These are phyloP conservation scores for Cephalotrichum gorgonifer DNA, from an alignment of 2,329 filamentous ascomycete genomes.

Conservation along the genomic window DNA sequence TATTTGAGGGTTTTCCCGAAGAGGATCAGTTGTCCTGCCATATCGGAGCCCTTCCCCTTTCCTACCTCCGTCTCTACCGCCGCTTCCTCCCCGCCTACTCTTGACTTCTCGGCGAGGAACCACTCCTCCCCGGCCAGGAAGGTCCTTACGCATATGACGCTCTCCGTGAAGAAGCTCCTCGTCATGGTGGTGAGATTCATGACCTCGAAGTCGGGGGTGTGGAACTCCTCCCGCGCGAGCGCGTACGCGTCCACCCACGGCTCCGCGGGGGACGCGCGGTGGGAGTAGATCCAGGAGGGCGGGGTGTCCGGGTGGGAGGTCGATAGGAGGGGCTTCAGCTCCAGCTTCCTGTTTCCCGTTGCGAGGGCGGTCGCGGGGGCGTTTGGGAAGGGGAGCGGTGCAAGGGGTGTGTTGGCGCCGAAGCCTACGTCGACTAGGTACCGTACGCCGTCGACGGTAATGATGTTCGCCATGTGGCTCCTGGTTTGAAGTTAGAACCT, in stretches of 20 bases:
- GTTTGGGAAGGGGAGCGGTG: conserved; percentile 20
- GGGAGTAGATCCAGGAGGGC: conserved; percentile 28
- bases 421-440: conserved; percentile 52
- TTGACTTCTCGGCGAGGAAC: neutral
- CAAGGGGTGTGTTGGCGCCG: conserved; percentile 32
- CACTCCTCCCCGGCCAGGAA: conserved; percentile 12
- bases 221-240: conserved; percentile 39
- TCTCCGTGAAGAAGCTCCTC: conserved; percentile 25
- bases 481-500: conserved; percentile 27
- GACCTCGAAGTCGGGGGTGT: conserved; percentile 33
- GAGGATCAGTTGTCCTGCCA: conserved; percentile 30
- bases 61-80: neutral
- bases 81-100: neutral
- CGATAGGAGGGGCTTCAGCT: neutral
- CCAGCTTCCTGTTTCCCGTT: neutral
- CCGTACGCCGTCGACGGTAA: conserved; percentile 35
- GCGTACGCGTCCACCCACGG: conserved; percentile 37
- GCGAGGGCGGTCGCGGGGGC: conserved; percentile 2
- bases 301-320: conserved; percentile 11
- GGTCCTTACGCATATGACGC: conserved; percentile 22
- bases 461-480: conserved; percentile 50
- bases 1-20: conserved; percentile 32
- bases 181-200: conserved; percentile 31
- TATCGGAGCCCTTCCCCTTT: conserved; percentile 1
- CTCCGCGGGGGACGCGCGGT: conserved; percentile 14